Evolutionary conservation across 2,329 filamentous ascomycete species (phyloP).

Genomic region (Bipolaris bicolor): DNA sequence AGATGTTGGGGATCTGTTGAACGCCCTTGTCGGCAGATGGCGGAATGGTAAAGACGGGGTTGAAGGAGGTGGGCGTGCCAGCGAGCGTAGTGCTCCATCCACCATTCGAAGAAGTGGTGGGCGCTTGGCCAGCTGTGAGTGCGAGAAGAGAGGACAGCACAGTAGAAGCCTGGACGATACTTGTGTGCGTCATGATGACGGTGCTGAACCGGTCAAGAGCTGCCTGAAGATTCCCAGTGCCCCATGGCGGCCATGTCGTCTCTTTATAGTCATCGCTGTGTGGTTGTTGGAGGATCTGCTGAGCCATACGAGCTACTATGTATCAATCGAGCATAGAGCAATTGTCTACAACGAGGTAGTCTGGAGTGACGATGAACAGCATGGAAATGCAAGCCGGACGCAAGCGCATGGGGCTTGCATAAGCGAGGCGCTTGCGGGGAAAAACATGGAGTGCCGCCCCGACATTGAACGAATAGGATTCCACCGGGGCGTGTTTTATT

Average conservation of each 20-base stretch:
- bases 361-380: constrained; percentile 22
- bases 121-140: constrained; percentile 31
- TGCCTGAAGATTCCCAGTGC: constrained; percentile 7
- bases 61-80: constrained; percentile 41
- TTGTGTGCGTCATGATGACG: constrained; percentile 32
- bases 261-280: constrained; percentile 7
- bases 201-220: constrained; percentile 20
- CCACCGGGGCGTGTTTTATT: constrained; percentile 1
- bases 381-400: constrained; percentile 6
- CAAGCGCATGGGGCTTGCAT: constrained; percentile 10
- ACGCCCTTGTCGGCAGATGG: constrained; percentile 44
- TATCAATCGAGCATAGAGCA: neutral
- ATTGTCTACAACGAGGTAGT: constrained; percentile 20
- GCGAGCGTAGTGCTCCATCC: constrained; percentile 33
- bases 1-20: constrained; percentile 63
- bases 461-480: constrained; percentile 30
- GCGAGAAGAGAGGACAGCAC: constrained; percentile 33
- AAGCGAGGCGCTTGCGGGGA: constrained; percentile 18
- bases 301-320: constrained; percentile 6
- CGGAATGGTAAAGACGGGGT: constrained; percentile 47
- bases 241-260: constrained; percentile 2
- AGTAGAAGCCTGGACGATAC: constrained; percentile 31
- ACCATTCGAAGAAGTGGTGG: constrained; percentile 25
- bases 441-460: constrained; percentile 20
- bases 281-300: neutral